Conservation (phyloP, 208 protist genomes). For the Strigomonas culicis region DNA sequence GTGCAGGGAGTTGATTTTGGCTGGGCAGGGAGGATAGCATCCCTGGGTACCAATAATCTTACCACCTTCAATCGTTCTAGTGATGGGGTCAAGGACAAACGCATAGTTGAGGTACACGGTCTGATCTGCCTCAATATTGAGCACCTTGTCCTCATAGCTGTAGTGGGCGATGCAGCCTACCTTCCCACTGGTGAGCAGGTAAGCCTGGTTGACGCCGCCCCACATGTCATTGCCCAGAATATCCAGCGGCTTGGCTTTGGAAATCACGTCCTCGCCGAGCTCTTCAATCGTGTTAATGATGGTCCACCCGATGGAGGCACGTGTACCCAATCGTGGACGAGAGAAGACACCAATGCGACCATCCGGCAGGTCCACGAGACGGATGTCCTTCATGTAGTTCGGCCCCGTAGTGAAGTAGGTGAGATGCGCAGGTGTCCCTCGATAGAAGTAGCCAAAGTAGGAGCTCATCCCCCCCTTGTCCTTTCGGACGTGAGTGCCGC, state of each 20-base stretch:
- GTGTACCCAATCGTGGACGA: conserved; percentile 19
- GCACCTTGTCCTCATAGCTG: conserved; percentile 23
- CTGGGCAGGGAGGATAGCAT: conserved; percentile 29
- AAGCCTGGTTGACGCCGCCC: conserved; percentile 45
- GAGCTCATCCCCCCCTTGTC: conserved; percentile 19
- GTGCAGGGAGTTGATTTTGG: conserved; percentile 23
- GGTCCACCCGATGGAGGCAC: conserved; percentile 28
- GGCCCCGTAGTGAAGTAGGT: conserved; percentile 27
- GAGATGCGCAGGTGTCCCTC: conserved; percentile 17
- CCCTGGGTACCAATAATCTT: conserved; percentile 38
- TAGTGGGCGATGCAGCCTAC: conserved; percentile 43
- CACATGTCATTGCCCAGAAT: conserved; percentile 28
- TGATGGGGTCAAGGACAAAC: conserved; percentile 28
- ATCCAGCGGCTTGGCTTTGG: conserved; percentile 23
- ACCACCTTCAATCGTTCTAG: conserved; percentile 19
- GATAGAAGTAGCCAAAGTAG: conserved; percentile 46
- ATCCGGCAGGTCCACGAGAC: conserved; percentile 24
- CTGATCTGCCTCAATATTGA: conserved; percentile 37
- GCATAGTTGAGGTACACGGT: conserved; percentile 46
- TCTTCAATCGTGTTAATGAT: conserved; percentile 31
- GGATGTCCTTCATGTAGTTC: conserved; percentile 40
- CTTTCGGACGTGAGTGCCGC: conserved; percentile 36
- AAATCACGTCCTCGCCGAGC: conserved; percentile 21
- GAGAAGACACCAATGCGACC: conserved; percentile 37
- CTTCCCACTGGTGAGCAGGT: conserved; percentile 27